Percentiles rank a stretch among this genome's conserved stretches.
These are phyloP conservation scores for Microcos paniculata DNA, from an alignment of 345 rosid species.

Conservation along the genomic window DNA sequence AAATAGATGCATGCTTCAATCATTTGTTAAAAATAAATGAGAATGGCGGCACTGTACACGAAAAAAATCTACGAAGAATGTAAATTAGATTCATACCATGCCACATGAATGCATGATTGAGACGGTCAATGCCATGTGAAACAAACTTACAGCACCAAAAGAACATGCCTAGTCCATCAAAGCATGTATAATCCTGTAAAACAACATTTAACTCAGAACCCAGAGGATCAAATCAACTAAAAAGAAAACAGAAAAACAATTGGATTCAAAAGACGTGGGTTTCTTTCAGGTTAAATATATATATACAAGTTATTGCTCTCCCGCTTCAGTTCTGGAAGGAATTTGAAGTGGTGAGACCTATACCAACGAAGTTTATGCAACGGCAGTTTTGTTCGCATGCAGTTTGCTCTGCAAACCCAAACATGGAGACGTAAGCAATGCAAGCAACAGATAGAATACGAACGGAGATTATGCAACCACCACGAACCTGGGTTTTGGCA, in stretches of 20 bases:
- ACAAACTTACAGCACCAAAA: slow-evolving; percentile 5
- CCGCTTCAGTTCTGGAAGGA: neutral
- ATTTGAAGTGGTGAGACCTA: neutral
- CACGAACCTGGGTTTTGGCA: slow-evolving; percentile 2
- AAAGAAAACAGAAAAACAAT: neutral
- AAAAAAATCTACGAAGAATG: neutral
- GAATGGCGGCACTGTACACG: neutral
- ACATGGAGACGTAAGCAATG: neutral
- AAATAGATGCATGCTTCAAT: neutral
- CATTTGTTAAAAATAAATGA: slow-evolving; percentile 1
- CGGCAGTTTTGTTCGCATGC: neutral
- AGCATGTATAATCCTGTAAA: slow-evolving; percentile 14
- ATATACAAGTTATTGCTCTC: neutral
- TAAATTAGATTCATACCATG: slow-evolving; percentile 9
- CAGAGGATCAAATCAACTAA: neutral
- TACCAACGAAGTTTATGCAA: neutral
- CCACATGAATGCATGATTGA: slow-evolving; percentile 8
- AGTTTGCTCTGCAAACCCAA: neutral
- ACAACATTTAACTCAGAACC: neutral
- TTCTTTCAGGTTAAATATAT: neutral
- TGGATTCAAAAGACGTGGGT: neutral
- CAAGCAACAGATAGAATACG: neutral
- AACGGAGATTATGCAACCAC: neutral
- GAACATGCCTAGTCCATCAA: slow-evolving; percentile 18
- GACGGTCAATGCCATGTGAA: slow-evolving; percentile 13